Conservation (phyloP, 2,329 filamentous ascomycete species). For the Plenodomus biglobosus region DNA sequence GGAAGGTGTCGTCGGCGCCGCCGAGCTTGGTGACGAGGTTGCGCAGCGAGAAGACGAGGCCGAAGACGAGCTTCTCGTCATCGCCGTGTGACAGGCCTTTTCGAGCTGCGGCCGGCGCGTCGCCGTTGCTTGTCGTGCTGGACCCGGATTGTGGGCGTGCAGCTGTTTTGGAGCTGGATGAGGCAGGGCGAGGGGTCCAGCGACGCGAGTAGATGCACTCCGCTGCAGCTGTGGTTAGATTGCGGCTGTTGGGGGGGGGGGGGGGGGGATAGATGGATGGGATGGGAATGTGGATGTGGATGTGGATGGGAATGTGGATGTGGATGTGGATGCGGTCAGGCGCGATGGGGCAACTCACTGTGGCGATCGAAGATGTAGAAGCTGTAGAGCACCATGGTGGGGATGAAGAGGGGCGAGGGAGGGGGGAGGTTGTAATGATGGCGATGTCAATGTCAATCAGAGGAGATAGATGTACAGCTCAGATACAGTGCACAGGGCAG, state of each 20-base stretch:
- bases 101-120: slow-evolving; percentile 31
- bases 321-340: not conserved
- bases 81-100: slow-evolving; percentile 63
- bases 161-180: not conserved
- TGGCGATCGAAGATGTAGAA: slow-evolving; percentile 99
- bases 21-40: slow-evolving; percentile 97
- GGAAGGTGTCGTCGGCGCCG: slow-evolving; percentile 87
- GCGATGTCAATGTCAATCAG: too few relatives aligned
- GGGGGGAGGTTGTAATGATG: not conserved
- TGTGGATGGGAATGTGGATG: too few relatives aligned
- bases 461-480: too few relatives aligned
- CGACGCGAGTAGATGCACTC: slow-evolving; percentile 95
- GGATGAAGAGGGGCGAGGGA: slow-evolving; percentile 2
- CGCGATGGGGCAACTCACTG: slow-evolving; percentile 60
- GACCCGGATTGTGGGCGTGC: slow-evolving; percentile 46
- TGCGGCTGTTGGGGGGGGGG: slow-evolving; percentile 4
- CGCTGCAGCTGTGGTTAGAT: slow-evolving; percentile 58
- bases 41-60: slow-evolving; percentile 90
- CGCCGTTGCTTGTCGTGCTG: slow-evolving; percentile 50
- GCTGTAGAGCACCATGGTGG: slow-evolving; percentile 84
- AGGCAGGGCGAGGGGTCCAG: slow-evolving; percentile 51
- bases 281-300: too few relatives aligned
- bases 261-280: too few relatives aligned
- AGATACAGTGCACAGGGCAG: too few relatives aligned
- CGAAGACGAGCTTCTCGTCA: slow-evolving; percentile 96